phyloP scores from a whole-genome alignment of 2,329 filamentous ascomycete species.

The Sarocladiaceae sp. region DNA sequence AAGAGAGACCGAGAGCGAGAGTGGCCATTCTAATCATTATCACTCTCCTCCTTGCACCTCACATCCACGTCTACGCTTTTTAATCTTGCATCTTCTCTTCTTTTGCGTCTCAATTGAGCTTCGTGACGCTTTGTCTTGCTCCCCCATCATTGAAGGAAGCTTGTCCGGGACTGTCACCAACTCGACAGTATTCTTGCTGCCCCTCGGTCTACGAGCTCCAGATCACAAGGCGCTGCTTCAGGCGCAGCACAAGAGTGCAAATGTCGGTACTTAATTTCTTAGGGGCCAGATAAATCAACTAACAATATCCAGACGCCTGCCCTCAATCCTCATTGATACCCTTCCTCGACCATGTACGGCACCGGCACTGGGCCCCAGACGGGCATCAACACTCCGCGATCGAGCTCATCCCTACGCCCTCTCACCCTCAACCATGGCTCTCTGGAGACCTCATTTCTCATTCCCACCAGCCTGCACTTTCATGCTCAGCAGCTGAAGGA shows the following conservation, averaged over 20 bases:
- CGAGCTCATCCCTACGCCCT: slow-evolving; percentile 85
- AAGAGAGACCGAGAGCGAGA: slow-evolving; percentile 5
- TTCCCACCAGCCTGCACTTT: slow-evolving; percentile 94
- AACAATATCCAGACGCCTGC: not conserved
- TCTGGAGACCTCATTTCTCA: slow-evolving; percentile 92
- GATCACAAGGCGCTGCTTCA: not conserved
- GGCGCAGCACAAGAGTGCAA: slow-evolving; percentile 2
- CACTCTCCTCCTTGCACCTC: slow-evolving; percentile 7
- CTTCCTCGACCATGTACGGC: slow-evolving; percentile 69
- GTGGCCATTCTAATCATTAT: slow-evolving; percentile 11
- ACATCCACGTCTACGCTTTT: slow-evolving; percentile 7
- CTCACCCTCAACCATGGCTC: slow-evolving; percentile 88
- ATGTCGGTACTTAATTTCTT: not conserved
- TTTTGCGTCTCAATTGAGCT: slow-evolving; percentile 7
- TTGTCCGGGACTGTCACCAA: not conserved
- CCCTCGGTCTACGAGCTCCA: not conserved
- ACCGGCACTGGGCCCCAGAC: slow-evolving; percentile 81
- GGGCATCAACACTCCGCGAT: slow-evolving; percentile 94
- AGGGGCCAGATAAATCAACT: not conserved
- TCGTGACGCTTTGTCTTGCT: slow-evolving; percentile 3
- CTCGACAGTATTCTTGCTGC: not conserved
- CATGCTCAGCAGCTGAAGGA: slow-evolving; percentile 94
- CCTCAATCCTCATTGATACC: slow-evolving; percentile 7
- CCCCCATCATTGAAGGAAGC: not conserved
- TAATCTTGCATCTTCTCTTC: slow-evolving; percentile 9